These are phyloP conservation scores for Solanum lignicaule DNA, from an alignment of 257 asterid species.

Conservation along the genomic window DNA sequence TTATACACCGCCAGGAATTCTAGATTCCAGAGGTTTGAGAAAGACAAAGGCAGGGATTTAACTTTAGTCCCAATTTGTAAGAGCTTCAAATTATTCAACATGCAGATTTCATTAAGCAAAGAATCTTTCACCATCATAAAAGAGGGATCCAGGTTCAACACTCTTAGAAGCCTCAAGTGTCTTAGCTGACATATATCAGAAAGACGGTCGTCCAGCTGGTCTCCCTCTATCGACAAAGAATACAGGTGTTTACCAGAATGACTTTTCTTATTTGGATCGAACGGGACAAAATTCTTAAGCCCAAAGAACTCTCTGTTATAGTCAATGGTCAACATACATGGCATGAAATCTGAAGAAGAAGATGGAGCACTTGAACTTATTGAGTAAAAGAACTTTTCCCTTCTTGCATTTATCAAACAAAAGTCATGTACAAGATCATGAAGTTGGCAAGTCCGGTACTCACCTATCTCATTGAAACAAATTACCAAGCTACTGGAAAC, in stretches of 20 bases:
- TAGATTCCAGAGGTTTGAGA: not conserved
- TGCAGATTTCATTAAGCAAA: not conserved
- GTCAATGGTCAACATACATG: not conserved
- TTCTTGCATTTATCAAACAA: conserved; percentile 11
- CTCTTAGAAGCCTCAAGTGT: not conserved
- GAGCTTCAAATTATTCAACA: not conserved
- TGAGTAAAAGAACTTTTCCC: not conserved
- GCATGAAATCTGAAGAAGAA: not conserved
- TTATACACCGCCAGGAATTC: not conserved
- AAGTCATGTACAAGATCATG: conserved; percentile 14
- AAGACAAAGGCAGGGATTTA: not conserved
- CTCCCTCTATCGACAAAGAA: not conserved
- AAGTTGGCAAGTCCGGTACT: not conserved
- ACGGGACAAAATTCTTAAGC: not conserved
- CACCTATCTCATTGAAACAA: conserved; percentile 1
- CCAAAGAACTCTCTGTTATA: not conserved
- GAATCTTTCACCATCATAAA: not conserved
- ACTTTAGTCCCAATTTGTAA: not conserved
- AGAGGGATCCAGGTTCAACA: not conserved
- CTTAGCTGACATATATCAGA: not conserved
- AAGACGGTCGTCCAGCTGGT: not conserved
- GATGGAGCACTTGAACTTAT: not conserved
- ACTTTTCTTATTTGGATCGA: not conserved
- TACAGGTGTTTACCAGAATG: not conserved
- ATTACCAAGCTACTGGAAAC: not conserved